Conservation (phyloP, 306 rosid genomes). For the Fragaria nilgerrensis region DNA sequence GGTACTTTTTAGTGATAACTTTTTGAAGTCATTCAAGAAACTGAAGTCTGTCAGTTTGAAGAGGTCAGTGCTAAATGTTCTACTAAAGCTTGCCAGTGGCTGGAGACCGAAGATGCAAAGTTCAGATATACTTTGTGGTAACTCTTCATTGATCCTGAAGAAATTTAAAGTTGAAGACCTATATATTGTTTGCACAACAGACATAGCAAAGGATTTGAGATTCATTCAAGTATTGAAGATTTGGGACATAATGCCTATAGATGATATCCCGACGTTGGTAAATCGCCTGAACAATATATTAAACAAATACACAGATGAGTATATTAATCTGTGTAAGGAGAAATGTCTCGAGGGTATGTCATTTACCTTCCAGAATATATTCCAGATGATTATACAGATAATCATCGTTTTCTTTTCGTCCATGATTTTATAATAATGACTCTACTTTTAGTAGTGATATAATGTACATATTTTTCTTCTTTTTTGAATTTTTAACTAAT, state of each 20-base stretch:
- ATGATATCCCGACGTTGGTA: conserved; percentile 46
- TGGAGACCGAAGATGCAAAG: conserved; percentile 49
- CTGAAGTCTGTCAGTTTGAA: conserved; percentile 19
- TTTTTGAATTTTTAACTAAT: neutral
- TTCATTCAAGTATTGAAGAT: conserved; percentile 56
- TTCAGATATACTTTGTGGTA: conserved; percentile 34
- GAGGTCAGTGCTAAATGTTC: too few species aligned
- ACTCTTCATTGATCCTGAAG: conserved; percentile 47
- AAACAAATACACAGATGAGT: conserved; percentile 51
- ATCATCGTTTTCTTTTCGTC: neutral
- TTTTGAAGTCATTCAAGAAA: conserved; percentile 63
- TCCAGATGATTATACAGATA: too few species aligned
- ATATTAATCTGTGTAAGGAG: conserved; percentile 45
- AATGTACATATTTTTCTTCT: neutral
- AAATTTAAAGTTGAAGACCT: conserved; percentile 49
- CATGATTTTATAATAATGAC: neutral
- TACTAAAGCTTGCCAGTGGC: too few species aligned
- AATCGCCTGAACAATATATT: conserved; percentile 53
- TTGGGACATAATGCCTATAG: conserved; percentile 58
- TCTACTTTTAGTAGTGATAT: neutral
- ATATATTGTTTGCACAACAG: conserved; percentile 46
- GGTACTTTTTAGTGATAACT: conserved; percentile 69
- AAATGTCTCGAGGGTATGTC: conserved; percentile 50
- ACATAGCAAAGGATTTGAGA: conserved; percentile 41
- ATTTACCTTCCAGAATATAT: too few species aligned